Conservation (phyloP, 2,329 filamentous ascomycete genomes). For the Colletotrichum trifolii region DNA sequence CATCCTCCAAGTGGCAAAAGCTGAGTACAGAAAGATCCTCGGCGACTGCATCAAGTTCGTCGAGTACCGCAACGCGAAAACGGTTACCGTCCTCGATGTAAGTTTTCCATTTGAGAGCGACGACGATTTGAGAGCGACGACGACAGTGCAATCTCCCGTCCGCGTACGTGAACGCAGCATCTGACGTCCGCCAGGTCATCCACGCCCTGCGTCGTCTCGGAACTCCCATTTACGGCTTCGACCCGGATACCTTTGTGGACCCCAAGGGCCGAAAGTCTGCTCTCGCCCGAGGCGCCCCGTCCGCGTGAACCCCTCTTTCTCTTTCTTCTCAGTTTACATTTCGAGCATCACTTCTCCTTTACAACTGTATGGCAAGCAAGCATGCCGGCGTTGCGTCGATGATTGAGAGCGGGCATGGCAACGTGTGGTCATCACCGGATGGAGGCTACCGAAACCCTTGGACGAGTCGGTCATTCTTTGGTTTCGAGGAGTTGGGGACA, state of each 20-base stretch:
- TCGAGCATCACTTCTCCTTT: too few relatives aligned
- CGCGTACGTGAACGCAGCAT: background rate
- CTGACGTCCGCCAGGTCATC: constrained; percentile 59
- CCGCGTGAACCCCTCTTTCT: background rate
- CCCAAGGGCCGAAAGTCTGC: constrained; percentile 38
- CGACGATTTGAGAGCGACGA: background rate
- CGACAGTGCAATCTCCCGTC: background rate
- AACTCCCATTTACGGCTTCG: constrained; percentile 68
- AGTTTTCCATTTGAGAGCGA: constrained; percentile 40
- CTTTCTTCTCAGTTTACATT: background rate
- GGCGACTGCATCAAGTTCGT: constrained; percentile 59
- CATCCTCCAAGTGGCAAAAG: background rate
- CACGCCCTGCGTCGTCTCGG: constrained; percentile 61
- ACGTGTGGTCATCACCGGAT: too few relatives aligned
- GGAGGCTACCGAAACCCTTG: too few relatives aligned
- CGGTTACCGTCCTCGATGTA: constrained; percentile 72
- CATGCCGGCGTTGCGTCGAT: too few relatives aligned
- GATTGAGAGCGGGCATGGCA: too few relatives aligned
- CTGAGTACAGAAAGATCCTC: constrained; percentile 57
- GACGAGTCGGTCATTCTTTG: too few relatives aligned
- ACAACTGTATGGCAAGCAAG: too few relatives aligned
- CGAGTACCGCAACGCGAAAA: constrained; percentile 69
- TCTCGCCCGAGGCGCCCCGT: background rate
- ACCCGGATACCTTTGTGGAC: constrained; percentile 50
- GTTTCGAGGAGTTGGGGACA: too few relatives aligned